These are phyloP conservation scores for Amoebophrya sp. DNA, from an alignment of 169 alveolate species.

Conservation along the genomic window DNA sequence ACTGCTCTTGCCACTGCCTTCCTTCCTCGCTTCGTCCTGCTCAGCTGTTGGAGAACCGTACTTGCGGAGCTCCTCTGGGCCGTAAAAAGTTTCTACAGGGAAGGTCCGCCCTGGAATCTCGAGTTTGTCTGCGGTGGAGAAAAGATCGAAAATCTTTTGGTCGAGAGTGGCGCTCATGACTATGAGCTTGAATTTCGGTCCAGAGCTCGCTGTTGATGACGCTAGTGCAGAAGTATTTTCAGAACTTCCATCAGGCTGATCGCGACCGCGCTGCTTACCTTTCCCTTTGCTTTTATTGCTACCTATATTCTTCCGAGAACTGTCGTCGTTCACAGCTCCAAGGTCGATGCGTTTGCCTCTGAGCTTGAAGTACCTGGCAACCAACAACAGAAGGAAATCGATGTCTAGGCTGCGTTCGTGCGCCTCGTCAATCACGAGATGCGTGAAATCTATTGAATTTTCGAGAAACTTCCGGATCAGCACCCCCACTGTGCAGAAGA, in stretches of 20 bases:
- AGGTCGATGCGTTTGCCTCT: too few relatives aligned
- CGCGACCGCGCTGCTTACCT: too few relatives aligned
- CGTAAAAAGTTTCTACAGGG: background rate
- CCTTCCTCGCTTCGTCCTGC: too few relatives aligned
- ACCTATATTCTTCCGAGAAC: too few relatives aligned
- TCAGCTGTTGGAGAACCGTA: too few relatives aligned
- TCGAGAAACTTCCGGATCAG: background rate
- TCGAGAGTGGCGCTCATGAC: background rate
- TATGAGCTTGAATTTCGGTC: too few relatives aligned
- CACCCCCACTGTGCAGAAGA: background rate
- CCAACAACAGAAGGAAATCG: background rate
- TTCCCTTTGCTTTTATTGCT: too few relatives aligned
- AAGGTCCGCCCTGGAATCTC: conserved; percentile 1
- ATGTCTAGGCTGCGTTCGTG: background rate
- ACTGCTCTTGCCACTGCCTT: background rate
- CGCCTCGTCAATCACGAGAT: background rate
- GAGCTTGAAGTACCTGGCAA: background rate
- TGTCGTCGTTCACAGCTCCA: too few relatives aligned
- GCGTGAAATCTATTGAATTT: background rate
- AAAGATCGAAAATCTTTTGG: background rate
- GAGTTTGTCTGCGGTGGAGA: background rate
- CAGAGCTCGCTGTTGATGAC: background rate
- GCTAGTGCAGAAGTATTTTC: too few relatives aligned
- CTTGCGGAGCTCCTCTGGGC: background rate
- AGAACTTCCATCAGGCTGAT: too few relatives aligned